These are phyloP conservation scores for Lecanicillium sp. DNA, from an alignment of 2,329 filamentous ascomycete species.

Conservation along the genomic window DNA sequence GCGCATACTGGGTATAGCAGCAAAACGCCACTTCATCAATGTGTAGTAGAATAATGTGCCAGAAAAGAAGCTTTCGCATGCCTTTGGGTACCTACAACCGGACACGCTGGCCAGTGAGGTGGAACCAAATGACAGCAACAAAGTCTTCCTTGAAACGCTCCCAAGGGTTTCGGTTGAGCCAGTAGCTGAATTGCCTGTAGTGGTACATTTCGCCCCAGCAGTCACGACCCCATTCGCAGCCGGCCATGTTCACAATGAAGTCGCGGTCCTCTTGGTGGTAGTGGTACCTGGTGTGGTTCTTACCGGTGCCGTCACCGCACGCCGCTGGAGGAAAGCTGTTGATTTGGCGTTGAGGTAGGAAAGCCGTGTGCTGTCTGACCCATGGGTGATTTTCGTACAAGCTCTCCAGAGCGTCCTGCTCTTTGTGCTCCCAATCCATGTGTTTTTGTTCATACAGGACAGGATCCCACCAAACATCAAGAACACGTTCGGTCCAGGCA, in stretches of 20 bases:
- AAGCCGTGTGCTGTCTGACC: slow-evolving; percentile 81
- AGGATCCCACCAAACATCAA: slow-evolving; percentile 98
- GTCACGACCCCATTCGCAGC: slow-evolving; percentile 92
- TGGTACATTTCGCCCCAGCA: slow-evolving; percentile 98
- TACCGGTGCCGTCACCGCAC: slow-evolving; percentile 60
- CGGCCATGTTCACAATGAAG: slow-evolving; percentile 97
- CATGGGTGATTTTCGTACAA: slow-evolving; percentile 87
- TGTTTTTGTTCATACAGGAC: slow-evolving; percentile 97
- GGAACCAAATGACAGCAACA: slow-evolving; percentile 52
- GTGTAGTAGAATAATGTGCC: slow-evolving; percentile 3
- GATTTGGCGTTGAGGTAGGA: slow-evolving; percentile 83
- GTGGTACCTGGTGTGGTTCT: slow-evolving; percentile 69
- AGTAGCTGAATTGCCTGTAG: slow-evolving; percentile 85
- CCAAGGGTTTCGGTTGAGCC: slow-evolving; percentile 77
- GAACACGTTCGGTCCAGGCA: slow-evolving; percentile 79
- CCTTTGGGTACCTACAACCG: slow-evolving; percentile 48
- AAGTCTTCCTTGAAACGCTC: slow-evolving; percentile 65
- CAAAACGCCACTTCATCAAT: background rate
- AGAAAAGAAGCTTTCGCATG: background rate
- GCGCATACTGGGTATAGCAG: background rate
- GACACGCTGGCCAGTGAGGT: slow-evolving; percentile 53
- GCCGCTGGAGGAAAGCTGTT: slow-evolving; percentile 92
- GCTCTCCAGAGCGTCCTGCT: slow-evolving; percentile 91
- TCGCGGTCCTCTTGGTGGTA: slow-evolving; percentile 81
- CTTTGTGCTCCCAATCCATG: slow-evolving; percentile 98